Evolutionary conservation across 176 grass and related monocot genomes (phyloP).

Genomic region (Avena atlantica): DNA sequence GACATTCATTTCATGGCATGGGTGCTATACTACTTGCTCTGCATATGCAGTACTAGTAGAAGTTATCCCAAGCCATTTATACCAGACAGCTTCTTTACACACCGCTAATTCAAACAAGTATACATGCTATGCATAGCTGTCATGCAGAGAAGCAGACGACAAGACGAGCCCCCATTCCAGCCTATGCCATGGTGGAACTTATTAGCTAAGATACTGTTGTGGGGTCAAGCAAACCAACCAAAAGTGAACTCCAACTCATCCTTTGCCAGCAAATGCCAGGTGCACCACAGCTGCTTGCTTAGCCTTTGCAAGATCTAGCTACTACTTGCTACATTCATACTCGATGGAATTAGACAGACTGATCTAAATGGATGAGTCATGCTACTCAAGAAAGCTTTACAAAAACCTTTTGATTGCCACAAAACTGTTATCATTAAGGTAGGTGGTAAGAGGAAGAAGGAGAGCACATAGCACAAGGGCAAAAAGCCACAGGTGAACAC

Average conservation of each 20-base stretch:
- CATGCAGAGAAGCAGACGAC: slow-evolving; percentile 50
- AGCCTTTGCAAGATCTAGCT: slow-evolving; percentile 62
- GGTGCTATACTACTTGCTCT: slow-evolving; percentile 39
- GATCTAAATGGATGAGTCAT: slow-evolving; percentile 52
- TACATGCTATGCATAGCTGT: slow-evolving; percentile 56
- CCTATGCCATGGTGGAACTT: slow-evolving; percentile 59
- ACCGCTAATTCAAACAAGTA: slow-evolving; percentile 48
- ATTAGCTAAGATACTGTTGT: slow-evolving; percentile 56
- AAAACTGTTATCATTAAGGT: slow-evolving; percentile 98
- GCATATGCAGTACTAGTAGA: not conserved
- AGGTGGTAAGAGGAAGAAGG: slow-evolving; percentile 57
- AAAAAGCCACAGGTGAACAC: slow-evolving; percentile 53
- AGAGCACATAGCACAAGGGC: slow-evolving; percentile 49
- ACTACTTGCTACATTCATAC: slow-evolving; percentile 60
- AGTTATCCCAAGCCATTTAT: slow-evolving; percentile 34
- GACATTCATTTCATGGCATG: slow-evolving; percentile 12
- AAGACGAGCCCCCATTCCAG: slow-evolving; percentile 66
- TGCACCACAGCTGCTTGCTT: slow-evolving; percentile 40
- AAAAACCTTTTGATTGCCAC: slow-evolving; percentile 97
- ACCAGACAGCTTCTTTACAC: slow-evolving; percentile 35
- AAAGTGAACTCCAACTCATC: slow-evolving; percentile 61
- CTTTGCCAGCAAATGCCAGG: slow-evolving; percentile 57
- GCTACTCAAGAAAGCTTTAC: slow-evolving; percentile 79
- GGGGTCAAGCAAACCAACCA: slow-evolving; percentile 57
- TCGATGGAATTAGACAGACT: slow-evolving; percentile 51